Evolutionary conservation across 1,139 yeast species (phyloP), one percentile per base, ranked within the genome.

Genomic region (Meyerozyma sp.): DNA sequence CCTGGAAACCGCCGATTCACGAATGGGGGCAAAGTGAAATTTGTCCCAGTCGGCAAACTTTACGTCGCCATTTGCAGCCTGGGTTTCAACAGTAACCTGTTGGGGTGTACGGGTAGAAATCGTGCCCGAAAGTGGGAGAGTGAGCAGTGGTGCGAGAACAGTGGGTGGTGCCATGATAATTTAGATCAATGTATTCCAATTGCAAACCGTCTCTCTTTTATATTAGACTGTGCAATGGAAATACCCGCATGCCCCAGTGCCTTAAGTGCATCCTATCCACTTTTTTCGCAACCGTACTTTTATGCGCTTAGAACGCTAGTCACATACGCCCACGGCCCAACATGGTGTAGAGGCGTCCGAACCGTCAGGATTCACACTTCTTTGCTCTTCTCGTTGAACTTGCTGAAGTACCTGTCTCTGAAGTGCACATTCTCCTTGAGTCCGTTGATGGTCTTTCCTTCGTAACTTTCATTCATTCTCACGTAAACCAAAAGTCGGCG

Each of bases 401-500:
- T 83, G 42, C 75, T 72, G 61, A 90, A 89, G 58, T 91, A 91
- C 53, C 93, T 75, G 40, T 84, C 87, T 60, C 97, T 76, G 56
- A 91, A 91, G 51, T 82, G 81, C 59, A 75, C 71, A 41, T 62
- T 52, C 41, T 57, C 73, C 51, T 58, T 72, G 57, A 62, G 61
- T 40, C 70, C 81, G 55, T 74, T 73, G 27, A 73, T 61, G 4
- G 83, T 74, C 30, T 70, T 70, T 0, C 96, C 96, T 46, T 73
- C 64, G 56, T 75, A 85, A 10, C 56, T 56, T 0, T 56, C 66
- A 21, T 79, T 91, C 46, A 87, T 68, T 57, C 89, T 83, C 39
- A 82, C 82, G 58, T 91, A 93, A 8, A 86, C 93, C 43, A 93
- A 64, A 42, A 91, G 70, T 54, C 96, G 72, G 59, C 98, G 74